Base-by-base conservation (phyloP, 1,284 basidiomycete species). In the Mycosarcoma mackinlayi region DNA sequence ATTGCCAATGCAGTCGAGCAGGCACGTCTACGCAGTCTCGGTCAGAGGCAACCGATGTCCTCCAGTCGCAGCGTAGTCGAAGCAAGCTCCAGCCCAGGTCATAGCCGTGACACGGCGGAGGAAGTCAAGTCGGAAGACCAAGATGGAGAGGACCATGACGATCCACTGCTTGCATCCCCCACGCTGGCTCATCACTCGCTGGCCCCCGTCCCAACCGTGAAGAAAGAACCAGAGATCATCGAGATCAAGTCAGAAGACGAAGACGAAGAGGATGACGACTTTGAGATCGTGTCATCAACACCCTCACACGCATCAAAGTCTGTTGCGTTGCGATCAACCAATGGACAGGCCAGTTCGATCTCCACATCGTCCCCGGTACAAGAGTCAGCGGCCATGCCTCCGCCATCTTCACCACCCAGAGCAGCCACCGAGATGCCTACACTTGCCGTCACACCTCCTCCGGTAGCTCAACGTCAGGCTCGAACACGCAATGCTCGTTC, bases 181-280 rank as follows among this genome's bases (percentile, higher is more conserved):
- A 58, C 54, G 6, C 50, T 62, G 0, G 28, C 50, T 16, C 39
- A 24, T 16, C 51, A 42, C 18, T 41, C 47, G 3, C 25, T 42
- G n/a, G 40, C 45, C 4, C 34, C 40, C 4, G 16, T 37, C 0
- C 42, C 38, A 1, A 24, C 40, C 2, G 35, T 66, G 40, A 68
- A 68, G 51, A 10, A 46, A 6, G 64, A 60, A 19, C 28, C 56
- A 1, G 56, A 64, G 13, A 38, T 67, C 27, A 72, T 72, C 40
- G 64, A 72, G 50, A 63, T 72, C 60, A 64, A 60, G 41, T 72
- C 69, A 3, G 68, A 67, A 40, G 62, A 64, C n/a, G 68, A 71
- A n/a, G 63, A 67, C 16, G 69, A 57, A 19, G 44, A 61, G 3
- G 52, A 56, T 16, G 52, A 47, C 18, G 66, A 55, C 11, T 59